These are phyloP conservation scores for Gastrodia elata DNA, from an alignment of 106 monocot species.

Conservation along the genomic window DNA sequence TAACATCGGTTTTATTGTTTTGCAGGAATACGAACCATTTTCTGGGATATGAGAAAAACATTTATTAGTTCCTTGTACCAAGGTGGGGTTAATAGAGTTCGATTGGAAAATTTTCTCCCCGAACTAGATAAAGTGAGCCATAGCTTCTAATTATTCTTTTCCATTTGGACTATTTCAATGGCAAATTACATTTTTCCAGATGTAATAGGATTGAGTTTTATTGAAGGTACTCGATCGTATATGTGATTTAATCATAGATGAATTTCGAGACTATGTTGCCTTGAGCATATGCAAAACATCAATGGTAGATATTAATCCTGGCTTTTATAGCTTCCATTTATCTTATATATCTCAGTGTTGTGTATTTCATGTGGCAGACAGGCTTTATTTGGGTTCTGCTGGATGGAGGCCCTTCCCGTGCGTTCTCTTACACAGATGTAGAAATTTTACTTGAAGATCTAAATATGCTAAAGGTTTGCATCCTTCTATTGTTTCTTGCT, in stretches of 20 bases:
- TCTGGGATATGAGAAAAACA: constrained; percentile 69
- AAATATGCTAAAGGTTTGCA: constrained; percentile 50
- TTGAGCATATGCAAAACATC: constrained; percentile 51
- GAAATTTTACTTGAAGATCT: constrained; percentile 65
- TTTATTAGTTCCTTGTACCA: constrained; percentile 53
- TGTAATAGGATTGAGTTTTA: background rate
- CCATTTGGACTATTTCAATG: background rate
- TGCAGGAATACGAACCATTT: constrained; percentile 49
- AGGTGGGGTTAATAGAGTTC: constrained; percentile 36
- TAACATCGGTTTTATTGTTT: background rate
- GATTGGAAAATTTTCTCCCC: constrained; percentile 40
- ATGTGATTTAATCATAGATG: constrained; percentile 59
- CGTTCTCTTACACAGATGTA: constrained; percentile 46
- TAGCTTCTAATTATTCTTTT: background rate
- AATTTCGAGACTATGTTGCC: constrained; percentile 55
- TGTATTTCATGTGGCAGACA: constrained; percentile 32
- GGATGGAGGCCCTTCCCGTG: constrained; percentile 78
- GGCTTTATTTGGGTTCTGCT: constrained; percentile 54
- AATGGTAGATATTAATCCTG: constrained; percentile 31
- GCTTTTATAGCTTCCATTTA: constrained; percentile 1
- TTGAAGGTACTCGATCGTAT: constrained; percentile 52
- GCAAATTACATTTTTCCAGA: background rate
- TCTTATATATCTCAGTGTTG: background rate
- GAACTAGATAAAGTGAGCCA: constrained; percentile 57
- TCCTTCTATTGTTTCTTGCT: background rate